Conservation (phyloP, 352 stramenopile species). For the Phytophthora hybrid region DNA sequence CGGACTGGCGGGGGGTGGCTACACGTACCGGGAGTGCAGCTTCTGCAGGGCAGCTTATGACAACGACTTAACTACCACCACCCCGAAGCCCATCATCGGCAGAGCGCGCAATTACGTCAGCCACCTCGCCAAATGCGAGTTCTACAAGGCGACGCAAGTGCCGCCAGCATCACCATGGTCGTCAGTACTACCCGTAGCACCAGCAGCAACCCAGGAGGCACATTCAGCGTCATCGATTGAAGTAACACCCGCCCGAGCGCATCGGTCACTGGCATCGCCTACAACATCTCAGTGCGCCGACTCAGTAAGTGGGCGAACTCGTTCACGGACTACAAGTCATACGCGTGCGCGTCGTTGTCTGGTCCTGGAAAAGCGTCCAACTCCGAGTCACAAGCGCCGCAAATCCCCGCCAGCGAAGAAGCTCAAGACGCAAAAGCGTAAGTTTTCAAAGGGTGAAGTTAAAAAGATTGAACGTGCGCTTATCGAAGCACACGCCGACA, state of each 20-base stretch:
- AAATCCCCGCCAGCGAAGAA: neutral
- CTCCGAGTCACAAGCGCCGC: neutral
- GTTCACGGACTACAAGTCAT: neutral
- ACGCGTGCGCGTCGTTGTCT: neutral
- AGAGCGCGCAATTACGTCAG: neutral
- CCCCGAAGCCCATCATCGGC: neutral
- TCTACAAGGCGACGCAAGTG: neutral
- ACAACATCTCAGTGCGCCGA: neutral
- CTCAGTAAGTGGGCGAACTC: neutral
- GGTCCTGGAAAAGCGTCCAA: neutral
- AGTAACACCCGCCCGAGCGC: no score
- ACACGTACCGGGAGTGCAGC: neutral
- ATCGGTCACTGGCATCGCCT: neutral
- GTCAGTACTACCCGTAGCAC: neutral
- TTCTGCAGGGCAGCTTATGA: neutral
- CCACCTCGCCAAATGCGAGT: neutral
- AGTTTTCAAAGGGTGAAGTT: neutral
- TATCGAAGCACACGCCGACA: conserved; percentile 1
- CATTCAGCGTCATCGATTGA: neutral
- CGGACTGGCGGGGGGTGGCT: neutral
- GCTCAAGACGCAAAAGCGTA: neutral
- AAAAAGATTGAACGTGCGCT: conserved; percentile 1
- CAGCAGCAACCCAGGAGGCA: neutral
- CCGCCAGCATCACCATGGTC: no score
- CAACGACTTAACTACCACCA: neutral